Evolutionary conservation across 192 early-diverging fungal genomes (phyloP).

Genomic region (Coemansia javaensis): DNA sequence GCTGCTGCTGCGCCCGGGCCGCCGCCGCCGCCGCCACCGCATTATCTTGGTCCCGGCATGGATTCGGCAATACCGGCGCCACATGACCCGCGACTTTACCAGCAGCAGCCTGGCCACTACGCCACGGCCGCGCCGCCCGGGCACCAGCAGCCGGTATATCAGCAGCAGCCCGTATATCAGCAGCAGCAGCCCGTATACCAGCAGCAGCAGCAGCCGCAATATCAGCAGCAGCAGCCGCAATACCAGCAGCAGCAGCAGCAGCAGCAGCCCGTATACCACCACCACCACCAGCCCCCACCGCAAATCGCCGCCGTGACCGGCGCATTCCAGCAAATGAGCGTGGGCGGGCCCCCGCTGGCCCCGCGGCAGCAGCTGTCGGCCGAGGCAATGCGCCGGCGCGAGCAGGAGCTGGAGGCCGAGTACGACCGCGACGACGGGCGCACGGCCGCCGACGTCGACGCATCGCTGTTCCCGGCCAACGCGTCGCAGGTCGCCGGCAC

Average conservation of each 20-base stretch:
- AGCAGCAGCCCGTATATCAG: not conserved
- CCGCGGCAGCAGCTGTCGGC: slow-evolving; percentile 21
- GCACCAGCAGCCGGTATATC: not conserved
- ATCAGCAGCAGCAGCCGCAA: slow-evolving; percentile 7
- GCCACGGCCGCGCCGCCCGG: slow-evolving; percentile 1
- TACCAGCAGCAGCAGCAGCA: slow-evolving; percentile 8
- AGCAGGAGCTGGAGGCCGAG: slow-evolving; percentile 32
- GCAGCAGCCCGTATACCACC: slow-evolving; percentile 8
- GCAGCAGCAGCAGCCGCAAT: not conserved
- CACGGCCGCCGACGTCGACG: slow-evolving; percentile 24
- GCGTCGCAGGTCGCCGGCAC: slow-evolving; percentile 25
- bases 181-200: not conserved
- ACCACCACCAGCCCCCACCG: not conserved
- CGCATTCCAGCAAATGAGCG: slow-evolving; percentile 24
- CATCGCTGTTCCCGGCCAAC: slow-evolving; percentile 30
- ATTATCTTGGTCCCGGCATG: too few species aligned
- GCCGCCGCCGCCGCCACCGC: too few species aligned
- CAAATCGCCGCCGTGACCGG: slow-evolving; percentile 7
- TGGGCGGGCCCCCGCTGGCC: slow-evolving; percentile 6
- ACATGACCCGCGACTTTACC: slow-evolving; percentile 9
- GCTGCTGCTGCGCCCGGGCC: too few species aligned
- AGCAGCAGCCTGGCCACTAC: slow-evolving; percentile 10
- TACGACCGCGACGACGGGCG: slow-evolving; percentile 44
- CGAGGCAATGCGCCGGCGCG: slow-evolving; percentile 22
- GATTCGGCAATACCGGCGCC: slow-evolving; percentile 36